Conservation (phyloP, 768 basidiomycete species). For the Pisolithus tinctorius region DNA sequence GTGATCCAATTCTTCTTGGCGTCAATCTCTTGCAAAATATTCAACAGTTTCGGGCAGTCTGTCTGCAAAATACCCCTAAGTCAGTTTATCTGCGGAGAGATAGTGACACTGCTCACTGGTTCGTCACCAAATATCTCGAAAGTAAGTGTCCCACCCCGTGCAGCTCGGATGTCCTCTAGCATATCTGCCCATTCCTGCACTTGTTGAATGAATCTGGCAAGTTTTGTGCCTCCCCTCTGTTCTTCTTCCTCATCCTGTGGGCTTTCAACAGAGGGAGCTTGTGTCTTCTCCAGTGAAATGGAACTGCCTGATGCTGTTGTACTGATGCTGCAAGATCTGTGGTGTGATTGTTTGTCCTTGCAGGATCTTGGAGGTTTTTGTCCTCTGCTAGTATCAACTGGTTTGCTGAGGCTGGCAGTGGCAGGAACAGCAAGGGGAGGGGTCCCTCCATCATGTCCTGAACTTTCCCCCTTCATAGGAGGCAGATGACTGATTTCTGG, state of each 20-base stretch:
- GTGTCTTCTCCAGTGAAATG: too few relatives aligned
- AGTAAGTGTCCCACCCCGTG: background rate
- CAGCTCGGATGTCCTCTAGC: slow-evolving; percentile 2
- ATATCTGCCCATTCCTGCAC: slow-evolving; percentile 12
- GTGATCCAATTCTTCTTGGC: slow-evolving; percentile 16
- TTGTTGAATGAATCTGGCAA: background rate
- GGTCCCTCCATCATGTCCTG: too few relatives aligned
- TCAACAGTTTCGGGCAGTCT: slow-evolving; percentile 10
- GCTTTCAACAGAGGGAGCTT: background rate
- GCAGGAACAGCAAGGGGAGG: too few relatives aligned
- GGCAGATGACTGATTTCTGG: too few relatives aligned
- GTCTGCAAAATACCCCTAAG: background rate
- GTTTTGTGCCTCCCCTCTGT: background rate
- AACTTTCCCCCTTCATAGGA: too few relatives aligned
- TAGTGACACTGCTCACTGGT: slow-evolving; percentile 7
- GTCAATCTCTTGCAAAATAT: slow-evolving; percentile 17
- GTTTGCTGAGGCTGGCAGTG: too few relatives aligned
- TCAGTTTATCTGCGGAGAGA: background rate
- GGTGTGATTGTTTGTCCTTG: too few relatives aligned
- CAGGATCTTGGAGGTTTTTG: too few relatives aligned
- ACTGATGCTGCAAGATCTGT: too few relatives aligned
- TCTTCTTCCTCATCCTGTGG: background rate
- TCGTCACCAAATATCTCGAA: slow-evolving; percentile 14
- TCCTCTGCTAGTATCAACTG: too few relatives aligned
- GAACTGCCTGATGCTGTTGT: too few relatives aligned